Conservation (phyloP, 768 basidiomycete species). For the Cyclocybe cylindracea region DNA sequence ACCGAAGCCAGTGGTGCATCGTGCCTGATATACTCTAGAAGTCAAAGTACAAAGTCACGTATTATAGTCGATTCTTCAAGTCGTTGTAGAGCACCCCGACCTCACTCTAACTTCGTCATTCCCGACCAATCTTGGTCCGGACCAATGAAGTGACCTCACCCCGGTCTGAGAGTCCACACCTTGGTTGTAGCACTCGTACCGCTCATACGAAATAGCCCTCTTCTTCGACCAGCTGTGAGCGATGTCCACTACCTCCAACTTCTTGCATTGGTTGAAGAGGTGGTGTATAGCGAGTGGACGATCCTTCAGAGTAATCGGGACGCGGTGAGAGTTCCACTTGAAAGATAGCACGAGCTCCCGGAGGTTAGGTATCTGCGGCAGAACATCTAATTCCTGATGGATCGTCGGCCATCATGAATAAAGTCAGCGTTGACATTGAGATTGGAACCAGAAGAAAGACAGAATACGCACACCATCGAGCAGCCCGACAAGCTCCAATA, state of each 20-base stretch:
- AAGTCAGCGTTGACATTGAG: background rate
- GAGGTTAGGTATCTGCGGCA: slow-evolving; percentile 5
- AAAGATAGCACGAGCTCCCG: slow-evolving; percentile 14
- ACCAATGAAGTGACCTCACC: too few species aligned
- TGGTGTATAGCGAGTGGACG: slow-evolving; percentile 4
- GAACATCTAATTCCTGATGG: slow-evolving; percentile 7
- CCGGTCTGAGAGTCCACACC: too few species aligned
- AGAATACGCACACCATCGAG: slow-evolving; percentile 1
- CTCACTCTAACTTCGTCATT: too few species aligned
- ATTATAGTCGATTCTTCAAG: too few species aligned
- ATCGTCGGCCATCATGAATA: too few species aligned
- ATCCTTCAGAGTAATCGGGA: slow-evolving; percentile 8
- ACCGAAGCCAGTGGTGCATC: too few species aligned
- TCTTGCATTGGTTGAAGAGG: slow-evolving; percentile 7
- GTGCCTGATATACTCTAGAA: too few species aligned
- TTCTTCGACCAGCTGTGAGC: slow-evolving; percentile 9
- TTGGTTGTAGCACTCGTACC: background rate
- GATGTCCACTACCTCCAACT: slow-evolving; percentile 7
- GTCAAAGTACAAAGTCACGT: too few species aligned
- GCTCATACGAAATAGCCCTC: slow-evolving; percentile 12
- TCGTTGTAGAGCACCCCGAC: too few species aligned
- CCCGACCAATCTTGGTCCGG: too few species aligned
- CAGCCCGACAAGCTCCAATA: slow-evolving; percentile 11
- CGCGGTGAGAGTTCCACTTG: slow-evolving; percentile 3
- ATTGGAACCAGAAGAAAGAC: background rate